Conservation (phyloP, 1,284 basidiomycete genomes). For the Pascua sp. region DNA sequence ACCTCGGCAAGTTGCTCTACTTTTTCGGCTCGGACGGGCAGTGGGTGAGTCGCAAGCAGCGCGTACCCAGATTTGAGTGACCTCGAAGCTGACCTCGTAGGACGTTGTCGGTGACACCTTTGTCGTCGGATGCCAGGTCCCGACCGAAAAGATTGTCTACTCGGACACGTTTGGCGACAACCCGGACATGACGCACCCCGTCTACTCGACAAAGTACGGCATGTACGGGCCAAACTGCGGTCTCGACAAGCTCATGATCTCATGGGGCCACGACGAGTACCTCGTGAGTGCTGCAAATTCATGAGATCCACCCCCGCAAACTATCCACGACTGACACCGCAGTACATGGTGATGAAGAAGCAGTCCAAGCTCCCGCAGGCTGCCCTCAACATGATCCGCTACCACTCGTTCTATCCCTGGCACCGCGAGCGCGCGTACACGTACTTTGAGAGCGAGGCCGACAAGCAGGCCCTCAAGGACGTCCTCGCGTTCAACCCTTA, state of each 20-base stretch:
- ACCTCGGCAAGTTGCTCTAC: slow-evolving; percentile 73
- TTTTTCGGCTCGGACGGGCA: slow-evolving; percentile 70
- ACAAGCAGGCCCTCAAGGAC: slow-evolving; percentile 38
- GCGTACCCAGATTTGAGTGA: too few species aligned
- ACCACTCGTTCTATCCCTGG: slow-evolving; percentile 94
- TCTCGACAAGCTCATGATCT: slow-evolving; percentile 83
- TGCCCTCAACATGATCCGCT: slow-evolving; percentile 85
- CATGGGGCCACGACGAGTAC: slow-evolving; percentile 78
- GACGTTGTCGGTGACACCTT: slow-evolving; percentile 84
- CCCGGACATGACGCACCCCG: slow-evolving; percentile 64
- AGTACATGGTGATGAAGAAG: slow-evolving; percentile 25
- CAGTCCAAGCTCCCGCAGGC: slow-evolving; percentile 63
- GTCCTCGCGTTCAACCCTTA: slow-evolving; percentile 55
- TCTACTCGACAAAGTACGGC: slow-evolving; percentile 71
- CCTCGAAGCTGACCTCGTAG: not conserved
- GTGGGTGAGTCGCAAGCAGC: slow-evolving; percentile 52
- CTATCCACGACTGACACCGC: too few species aligned
- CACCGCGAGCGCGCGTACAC: slow-evolving; percentile 77
- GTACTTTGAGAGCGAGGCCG: slow-evolving; percentile 65
- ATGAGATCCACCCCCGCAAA: too few species aligned
- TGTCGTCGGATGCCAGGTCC: slow-evolving; percentile 75
- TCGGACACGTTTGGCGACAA: slow-evolving; percentile 72
- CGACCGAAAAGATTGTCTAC: slow-evolving; percentile 69
- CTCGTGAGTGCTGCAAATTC: slow-evolving; percentile 1
- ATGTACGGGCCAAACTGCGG: slow-evolving; percentile 78